Evolutionary conservation across 345 rosid genomes (phyloP).

Genomic region (Nephelium lappaceum): DNA sequence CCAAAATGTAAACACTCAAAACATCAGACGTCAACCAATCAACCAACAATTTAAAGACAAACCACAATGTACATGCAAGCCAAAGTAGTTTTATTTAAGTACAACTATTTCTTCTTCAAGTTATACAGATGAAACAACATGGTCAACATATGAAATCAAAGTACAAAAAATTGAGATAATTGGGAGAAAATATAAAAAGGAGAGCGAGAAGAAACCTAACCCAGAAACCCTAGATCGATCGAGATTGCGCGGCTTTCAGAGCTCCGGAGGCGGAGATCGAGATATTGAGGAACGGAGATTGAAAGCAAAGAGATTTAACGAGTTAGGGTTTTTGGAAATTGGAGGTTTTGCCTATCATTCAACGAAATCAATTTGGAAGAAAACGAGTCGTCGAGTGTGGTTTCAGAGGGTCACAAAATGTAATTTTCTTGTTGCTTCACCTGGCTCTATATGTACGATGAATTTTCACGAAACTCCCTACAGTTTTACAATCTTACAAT

Average conservation of each 20-base stretch:
- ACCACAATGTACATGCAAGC: neutral
- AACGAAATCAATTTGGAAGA: neutral
- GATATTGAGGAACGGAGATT: neutral
- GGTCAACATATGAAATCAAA: neutral
- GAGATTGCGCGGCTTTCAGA: neutral
- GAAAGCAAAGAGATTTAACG: neutral
- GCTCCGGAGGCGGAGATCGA: neutral
- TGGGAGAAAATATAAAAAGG: neutral
- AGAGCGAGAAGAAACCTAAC: slow-evolving; percentile 1
- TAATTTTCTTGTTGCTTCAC: neutral
- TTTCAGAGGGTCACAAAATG: neutral
- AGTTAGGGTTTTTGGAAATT: neutral
- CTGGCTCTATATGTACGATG: neutral
- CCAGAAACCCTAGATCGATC: slow-evolving; percentile 18
- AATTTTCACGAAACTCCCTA: neutral
- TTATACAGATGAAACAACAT: neutral
- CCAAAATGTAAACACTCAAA: no score
- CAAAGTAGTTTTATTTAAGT: neutral
- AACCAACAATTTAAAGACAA: neutral
- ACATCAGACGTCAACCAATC: neutral
- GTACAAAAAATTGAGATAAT: neutral
- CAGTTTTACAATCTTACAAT: neutral
- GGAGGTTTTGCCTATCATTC: neutral
- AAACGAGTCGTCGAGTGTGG: neutral
- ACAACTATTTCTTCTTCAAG: neutral